A percentile compares a stretch with the other conserved stretches of the same genome.
Evolutionary conservation across 1,284 basidiomycete genomes (phyloP).

Genomic region (Fomitopsis betulina): DNA sequence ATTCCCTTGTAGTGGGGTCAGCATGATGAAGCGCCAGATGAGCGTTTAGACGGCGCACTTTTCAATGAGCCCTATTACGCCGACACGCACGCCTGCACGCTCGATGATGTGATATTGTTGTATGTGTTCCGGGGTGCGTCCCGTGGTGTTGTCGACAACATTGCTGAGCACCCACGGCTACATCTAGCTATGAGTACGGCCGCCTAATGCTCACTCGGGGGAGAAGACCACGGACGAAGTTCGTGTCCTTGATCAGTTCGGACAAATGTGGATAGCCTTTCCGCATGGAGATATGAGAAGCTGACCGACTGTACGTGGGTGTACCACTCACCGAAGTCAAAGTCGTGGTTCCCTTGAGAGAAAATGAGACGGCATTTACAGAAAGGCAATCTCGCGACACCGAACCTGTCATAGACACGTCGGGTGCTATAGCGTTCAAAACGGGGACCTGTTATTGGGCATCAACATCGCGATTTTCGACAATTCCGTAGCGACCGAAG

Average conservation of each 20-base stretch:
- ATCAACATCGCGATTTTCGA: not conserved
- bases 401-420: conserved; percentile 63
- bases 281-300: conserved; percentile 4
- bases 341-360: conserved; percentile 74
- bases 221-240: conserved; percentile 48
- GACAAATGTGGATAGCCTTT: conserved; percentile 78
- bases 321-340: conserved; percentile 55
- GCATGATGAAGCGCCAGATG: not conserved
- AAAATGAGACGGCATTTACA: not conserved
- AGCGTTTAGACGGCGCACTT: conserved; percentile 41
- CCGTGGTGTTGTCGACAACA: conserved; percentile 62
- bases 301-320: not conserved
- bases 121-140: conserved; percentile 51
- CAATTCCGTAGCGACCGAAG: not conserved
- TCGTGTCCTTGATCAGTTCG: conserved; percentile 66
- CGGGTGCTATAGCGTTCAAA: conserved; percentile 69
- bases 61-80: conserved; percentile 81
- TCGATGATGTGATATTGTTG: conserved; percentile 62
- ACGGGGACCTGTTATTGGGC: conserved; percentile 62
- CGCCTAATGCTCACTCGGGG: not conserved
- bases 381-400: not conserved
- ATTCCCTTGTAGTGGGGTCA: conserved; percentile 47
- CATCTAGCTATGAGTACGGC: conserved; percentile 4
- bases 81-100: conserved; percentile 65
- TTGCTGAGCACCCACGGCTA: conserved; percentile 78